A percentile compares a stretch with the other conserved stretches of the same genome.
These are phyloP conservation scores for Rhinocladiella mackenziei DNA, from an alignment of 2,329 filamentous ascomycete genomes.

Conservation along the genomic window DNA sequence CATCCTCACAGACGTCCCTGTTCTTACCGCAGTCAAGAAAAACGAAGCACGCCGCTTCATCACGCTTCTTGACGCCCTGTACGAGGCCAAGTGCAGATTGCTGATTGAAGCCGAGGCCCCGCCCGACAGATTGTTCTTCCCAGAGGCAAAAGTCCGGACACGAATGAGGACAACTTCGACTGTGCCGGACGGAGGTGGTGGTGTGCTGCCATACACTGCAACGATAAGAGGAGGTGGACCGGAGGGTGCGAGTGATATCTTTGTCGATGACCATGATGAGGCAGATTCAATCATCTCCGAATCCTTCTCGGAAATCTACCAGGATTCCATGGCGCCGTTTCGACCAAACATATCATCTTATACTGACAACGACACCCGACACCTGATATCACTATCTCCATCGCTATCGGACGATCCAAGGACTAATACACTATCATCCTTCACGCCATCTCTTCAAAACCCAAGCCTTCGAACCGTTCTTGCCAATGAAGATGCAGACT, in stretches of 20 bases:
- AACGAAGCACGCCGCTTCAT: constrained; percentile 79
- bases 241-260: too few species aligned
- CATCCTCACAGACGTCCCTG: constrained; percentile 65
- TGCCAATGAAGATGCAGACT: constrained; percentile 35
- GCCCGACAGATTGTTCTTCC: constrained; percentile 75
- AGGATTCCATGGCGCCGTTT: constrained; percentile 72
- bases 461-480: constrained; percentile 31
- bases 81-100: constrained; percentile 76
- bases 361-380: constrained; percentile 33
- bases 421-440: background rate
- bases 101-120: constrained; percentile 63
- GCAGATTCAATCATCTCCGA: constrained; percentile 59
- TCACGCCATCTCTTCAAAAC: constrained; percentile 14
- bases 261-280: background rate
- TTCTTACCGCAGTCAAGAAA: constrained; percentile 65
- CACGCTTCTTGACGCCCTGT: constrained; percentile 73
- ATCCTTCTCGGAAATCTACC: constrained; percentile 69
- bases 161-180: background rate
- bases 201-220: too few species aligned
- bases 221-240: too few species aligned
- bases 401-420: too few species aligned
- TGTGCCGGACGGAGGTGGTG: too few species aligned
- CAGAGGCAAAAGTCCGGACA: constrained; percentile 44
- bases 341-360: constrained; percentile 72
- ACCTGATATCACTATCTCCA: constrained; percentile 10